Evolutionary conservation across 2,329 filamentous ascomycete species (phyloP).

Genomic region (Fusarium lyarnte): DNA sequence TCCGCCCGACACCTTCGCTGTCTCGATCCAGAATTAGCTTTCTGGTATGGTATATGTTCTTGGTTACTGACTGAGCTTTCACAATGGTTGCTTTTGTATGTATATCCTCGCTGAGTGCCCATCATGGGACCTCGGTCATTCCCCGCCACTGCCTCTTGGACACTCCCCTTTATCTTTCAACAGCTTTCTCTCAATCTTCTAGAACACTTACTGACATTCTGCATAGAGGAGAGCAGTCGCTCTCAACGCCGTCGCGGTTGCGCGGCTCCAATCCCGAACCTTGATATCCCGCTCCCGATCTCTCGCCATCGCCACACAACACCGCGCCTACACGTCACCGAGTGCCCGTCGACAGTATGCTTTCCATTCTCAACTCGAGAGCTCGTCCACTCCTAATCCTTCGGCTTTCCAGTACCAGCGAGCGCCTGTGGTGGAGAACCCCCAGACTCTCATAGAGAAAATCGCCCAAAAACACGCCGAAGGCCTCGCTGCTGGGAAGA

Average conservation of each 20-base stretch:
- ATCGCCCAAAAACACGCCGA: slow-evolving; percentile 86
- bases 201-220: not conserved
- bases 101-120: not conserved
- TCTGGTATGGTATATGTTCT: not conserved
- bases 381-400: slow-evolving; percentile 56
- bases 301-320: slow-evolving; percentile 12
- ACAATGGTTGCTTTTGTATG: slow-evolving; percentile 26
- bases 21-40: not conserved
- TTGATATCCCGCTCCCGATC: slow-evolving; percentile 17
- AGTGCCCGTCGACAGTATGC: slow-evolving; percentile 18
- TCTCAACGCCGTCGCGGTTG: slow-evolving; percentile 17
- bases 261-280: slow-evolving; percentile 11
- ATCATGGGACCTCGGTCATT: not conserved
- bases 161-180: not conserved
- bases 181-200: too few species aligned
- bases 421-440: slow-evolving; percentile 45
- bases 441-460: slow-evolving; percentile 90
- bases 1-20: not conserved
- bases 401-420: slow-evolving; percentile 64
- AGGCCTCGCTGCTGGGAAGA: slow-evolving; percentile 78
- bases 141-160: not conserved
- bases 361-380: slow-evolving; percentile 72
- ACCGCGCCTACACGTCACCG: slow-evolving; percentile 19
- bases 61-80: not conserved
- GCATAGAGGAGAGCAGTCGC: slow-evolving; percentile 28